phyloP scores from a whole-genome alignment of 192 early-diverging fungal species.

The Dissophora globulifera region DNA sequence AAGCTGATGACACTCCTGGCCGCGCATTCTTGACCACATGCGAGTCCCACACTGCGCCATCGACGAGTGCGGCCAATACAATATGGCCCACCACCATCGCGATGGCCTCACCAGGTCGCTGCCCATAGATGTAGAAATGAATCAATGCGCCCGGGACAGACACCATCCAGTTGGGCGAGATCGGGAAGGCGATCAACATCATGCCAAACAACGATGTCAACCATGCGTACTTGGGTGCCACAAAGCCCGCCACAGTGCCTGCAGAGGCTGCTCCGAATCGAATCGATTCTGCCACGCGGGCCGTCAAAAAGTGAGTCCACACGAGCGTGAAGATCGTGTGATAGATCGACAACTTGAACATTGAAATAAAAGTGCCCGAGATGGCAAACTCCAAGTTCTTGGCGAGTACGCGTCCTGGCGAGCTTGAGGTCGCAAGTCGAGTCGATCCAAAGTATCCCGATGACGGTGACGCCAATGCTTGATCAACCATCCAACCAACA shows the following conservation, averaged over 20 bases:
- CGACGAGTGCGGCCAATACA: constrained; percentile 18
- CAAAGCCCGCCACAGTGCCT: constrained; percentile 17
- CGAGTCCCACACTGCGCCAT: constrained; percentile 48
- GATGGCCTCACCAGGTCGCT: constrained; percentile 32
- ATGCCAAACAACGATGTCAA: constrained; percentile 38
- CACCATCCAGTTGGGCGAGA: constrained; percentile 48
- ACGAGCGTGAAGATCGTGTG: constrained; percentile 40
- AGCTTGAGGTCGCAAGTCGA: constrained; percentile 15
- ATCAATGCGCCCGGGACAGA: constrained; percentile 37
- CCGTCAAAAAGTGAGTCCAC: constrained; percentile 29
- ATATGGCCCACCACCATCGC: constrained; percentile 43
- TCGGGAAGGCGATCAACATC: constrained; percentile 33
- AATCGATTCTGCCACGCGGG: constrained; percentile 2
- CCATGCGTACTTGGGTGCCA: constrained; percentile 47
- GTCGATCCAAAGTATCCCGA: constrained; percentile 22
- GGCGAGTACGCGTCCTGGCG: constrained; percentile 38
- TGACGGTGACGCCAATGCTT: constrained; percentile 15
- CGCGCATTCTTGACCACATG: constrained; percentile 47
- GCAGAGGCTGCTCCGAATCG: constrained; percentile 8
- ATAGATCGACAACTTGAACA: constrained; percentile 49
- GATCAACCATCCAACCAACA: constrained; percentile 45
- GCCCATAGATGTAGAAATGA: constrained; percentile 46
- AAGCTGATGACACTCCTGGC: constrained; percentile 41
- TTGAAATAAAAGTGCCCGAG: constrained; percentile 42
- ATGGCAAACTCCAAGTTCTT: constrained; percentile 46